Base-by-base conservation (phyloP, 495 filamentous ascomycete genomes). In the Sphaerosporella brunnea region DNA sequence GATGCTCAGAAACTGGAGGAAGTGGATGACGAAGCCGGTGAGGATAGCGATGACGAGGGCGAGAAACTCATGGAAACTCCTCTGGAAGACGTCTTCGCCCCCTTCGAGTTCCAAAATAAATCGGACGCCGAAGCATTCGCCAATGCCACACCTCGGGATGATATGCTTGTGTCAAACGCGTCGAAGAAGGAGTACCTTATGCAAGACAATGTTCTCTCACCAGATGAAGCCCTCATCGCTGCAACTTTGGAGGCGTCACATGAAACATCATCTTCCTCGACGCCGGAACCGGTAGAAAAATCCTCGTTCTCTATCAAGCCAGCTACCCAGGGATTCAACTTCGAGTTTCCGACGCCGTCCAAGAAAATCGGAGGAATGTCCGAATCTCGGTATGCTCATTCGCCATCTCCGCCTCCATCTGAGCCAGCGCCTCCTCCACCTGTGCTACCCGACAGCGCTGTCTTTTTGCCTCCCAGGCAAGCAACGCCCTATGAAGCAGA, bases 301-400 rank as follows among this genome's bases (percentile, higher is more conserved):
- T 32, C 28, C 28, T 9, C 35, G 11, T 39, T 39, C 20, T 26
- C 48, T 9, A 21, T 42, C 21, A 47, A 55, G 2, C 38, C 51
- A 36, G 36, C 35, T 19, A 38, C 35, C 9, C 48, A 40, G n/a
- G 55, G 52, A 15, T 59, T 59, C 48, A 52, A 59, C 40, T 59
- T 59, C 37, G 45, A 59, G 18, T 59, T 59, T 46, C 35, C 36
- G 3, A 42, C 55, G 20, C 56, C 42, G 18, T 21, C 45, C 5
- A 51, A 51, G 45, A 52, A 50, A 36, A 36, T 35, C 15, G 21
- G 42, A 16, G 51, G 48, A 3, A 54, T 53, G 26, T 34, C 28
- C n/a, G 56, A 59, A 36, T 59, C 56, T 2, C 55, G 56, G 8
- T 59, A 59, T 46, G 48, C 55, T 36, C 55, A 54, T 51, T 47